phyloP scores from a whole-genome alignment of 2,329 filamentous ascomycete genomes.

The Bipolaris victoriae region DNA sequence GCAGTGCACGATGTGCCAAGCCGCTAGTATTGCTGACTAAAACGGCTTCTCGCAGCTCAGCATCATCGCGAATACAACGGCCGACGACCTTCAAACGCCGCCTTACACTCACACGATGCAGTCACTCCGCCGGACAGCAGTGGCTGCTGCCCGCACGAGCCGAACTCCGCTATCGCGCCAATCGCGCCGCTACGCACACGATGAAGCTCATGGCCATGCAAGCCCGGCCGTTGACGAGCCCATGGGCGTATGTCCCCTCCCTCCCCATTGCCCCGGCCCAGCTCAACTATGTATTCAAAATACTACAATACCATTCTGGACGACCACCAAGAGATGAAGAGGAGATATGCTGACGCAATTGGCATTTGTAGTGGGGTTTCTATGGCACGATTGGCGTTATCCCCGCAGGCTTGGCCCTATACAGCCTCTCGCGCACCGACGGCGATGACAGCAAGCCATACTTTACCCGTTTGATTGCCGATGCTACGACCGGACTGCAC shows the following conservation, averaged over 20 bases:
- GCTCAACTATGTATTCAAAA: background rate
- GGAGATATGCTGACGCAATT: slow-evolving; percentile 30
- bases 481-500: slow-evolving; percentile 60
- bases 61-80: slow-evolving; percentile 34
- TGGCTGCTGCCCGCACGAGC: slow-evolving; percentile 50
- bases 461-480: slow-evolving; percentile 60
- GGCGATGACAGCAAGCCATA: slow-evolving; percentile 49
- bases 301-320: too few relatives aligned
- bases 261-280: slow-evolving; percentile 18
- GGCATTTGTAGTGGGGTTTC: slow-evolving; percentile 51
- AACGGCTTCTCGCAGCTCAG: slow-evolving; percentile 31
- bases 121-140: slow-evolving; percentile 53
- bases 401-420: slow-evolving; percentile 54
- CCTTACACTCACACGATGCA: slow-evolving; percentile 50
- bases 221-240: slow-evolving; percentile 54
- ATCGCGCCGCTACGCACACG: slow-evolving; percentile 51
- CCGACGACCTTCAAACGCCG: slow-evolving; percentile 24
- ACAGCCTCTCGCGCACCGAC: slow-evolving; percentile 52
- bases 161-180: slow-evolving; percentile 46
- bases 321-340: background rate
- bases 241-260: slow-evolving; percentile 56
- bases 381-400: slow-evolving; percentile 55
- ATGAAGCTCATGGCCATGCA: slow-evolving; percentile 44
- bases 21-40: slow-evolving; percentile 19
- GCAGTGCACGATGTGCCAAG: slow-evolving; percentile 14